phyloP scores from a whole-genome alignment of 257 asterid species.

The Vinca minor region DNA sequence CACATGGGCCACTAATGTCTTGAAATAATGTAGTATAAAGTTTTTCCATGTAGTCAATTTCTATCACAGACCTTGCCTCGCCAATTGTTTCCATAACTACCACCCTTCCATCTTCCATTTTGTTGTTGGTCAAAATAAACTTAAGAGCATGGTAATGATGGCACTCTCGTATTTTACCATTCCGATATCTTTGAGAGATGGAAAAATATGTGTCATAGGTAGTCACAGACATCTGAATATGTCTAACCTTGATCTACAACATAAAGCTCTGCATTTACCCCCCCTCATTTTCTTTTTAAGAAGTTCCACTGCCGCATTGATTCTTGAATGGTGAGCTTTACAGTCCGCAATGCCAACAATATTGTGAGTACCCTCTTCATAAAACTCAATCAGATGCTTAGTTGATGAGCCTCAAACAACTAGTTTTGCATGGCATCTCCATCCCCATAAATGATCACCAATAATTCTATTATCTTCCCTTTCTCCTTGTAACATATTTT shows the following conservation, averaged over 20 bases:
- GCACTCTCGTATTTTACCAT: too few species aligned
- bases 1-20: too few species aligned
- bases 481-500: too few species aligned
- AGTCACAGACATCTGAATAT: constrained; percentile 93
- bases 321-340: constrained; percentile 87
- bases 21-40: too few species aligned
- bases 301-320: constrained; percentile 70
- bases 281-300: constrained; percentile 65
- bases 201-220: constrained; percentile 75
- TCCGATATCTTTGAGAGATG: constrained; percentile 59
- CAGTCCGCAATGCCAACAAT: constrained; percentile 80
- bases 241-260: constrained; percentile 83
- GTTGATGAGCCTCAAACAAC: constrained; percentile 63
- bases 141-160: too few species aligned
- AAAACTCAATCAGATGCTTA: constrained; percentile 68
- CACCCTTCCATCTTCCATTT: too few species aligned
- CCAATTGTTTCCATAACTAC: too few species aligned
- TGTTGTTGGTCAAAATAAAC: too few species aligned
- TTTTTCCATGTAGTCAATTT: too few species aligned
- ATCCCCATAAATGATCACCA: too few species aligned
- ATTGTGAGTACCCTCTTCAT: constrained; percentile 75
- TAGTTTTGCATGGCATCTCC: constrained; percentile 94
- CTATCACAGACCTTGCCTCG: too few species aligned
- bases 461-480: too few species aligned
- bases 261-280: constrained; percentile 59